Evolutionary conservation across 306 rosid genomes (phyloP), one percentile per base, ranked within the genome.

Genomic region (Vachellia pachyceras): DNA sequence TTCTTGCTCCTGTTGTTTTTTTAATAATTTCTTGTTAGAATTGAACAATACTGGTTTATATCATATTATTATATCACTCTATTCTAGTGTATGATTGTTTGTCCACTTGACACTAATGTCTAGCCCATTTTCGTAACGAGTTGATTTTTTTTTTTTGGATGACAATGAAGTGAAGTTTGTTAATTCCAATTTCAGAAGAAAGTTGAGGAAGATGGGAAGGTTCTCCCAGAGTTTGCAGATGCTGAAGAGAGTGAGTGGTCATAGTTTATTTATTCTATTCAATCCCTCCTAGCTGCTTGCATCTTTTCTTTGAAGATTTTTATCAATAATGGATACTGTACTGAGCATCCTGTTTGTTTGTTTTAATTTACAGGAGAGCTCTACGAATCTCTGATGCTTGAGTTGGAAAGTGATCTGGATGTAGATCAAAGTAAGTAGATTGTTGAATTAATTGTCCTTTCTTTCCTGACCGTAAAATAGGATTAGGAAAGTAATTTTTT

Each of bases 171-270:
- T 84, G 78, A 35, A 55, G 15, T 77, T 85, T 70, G 61, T 76
- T 33, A 40, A 58, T 84, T 75, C n/a, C 7, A 41, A 44, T 82
- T 82, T 73, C 86, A 87, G 90, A 87, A 75, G 79, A 75, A 61
- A 61, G 81, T 87, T 73, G 81, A 84, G 85, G 88, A 82, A 82
- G 95, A 88, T 78, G 99, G 96, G 64, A 55, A 74, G 65, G 73
- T 84, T 64, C 91, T 90, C 69, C 97, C 97, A 1, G 97, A 95
- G 87, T 95, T 93, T 88, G 93, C 88, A 6, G 97, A 93, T 61
- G 97, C 75, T 0, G 94, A 93, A 11, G 98, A 93, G 88, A 88
- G 99, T 88, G 75, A 85, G 88, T 69, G 17, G 39, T 67, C 69
- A 23, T 69, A 23, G 29, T 85, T 72, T 73, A 63, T 64, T 76